Evolutionary conservation across 2,329 filamentous ascomycete species (phyloP).

Genomic region (Hirsutella minnesotensis): DNA sequence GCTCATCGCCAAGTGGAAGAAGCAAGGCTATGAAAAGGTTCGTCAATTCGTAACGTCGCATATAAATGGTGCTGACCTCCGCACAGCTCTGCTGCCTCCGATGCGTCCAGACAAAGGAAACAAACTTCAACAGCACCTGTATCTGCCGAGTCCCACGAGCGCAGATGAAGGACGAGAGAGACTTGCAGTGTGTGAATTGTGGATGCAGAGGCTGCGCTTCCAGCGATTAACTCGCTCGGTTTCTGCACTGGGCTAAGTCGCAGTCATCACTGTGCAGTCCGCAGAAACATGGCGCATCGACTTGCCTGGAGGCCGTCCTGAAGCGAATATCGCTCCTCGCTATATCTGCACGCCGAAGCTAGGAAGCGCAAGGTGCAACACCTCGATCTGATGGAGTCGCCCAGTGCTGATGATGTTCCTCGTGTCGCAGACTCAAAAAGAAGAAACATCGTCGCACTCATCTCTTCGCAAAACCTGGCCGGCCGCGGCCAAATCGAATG

Average conservation of each 20-base stretch:
- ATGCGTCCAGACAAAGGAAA: constrained; percentile 99
- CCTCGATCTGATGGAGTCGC: no score
- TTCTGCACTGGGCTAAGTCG: background rate
- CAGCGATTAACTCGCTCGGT: constrained; percentile 46
- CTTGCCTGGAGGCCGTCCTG: no score
- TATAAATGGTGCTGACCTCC: constrained; percentile 12
- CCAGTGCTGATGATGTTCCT: background rate
- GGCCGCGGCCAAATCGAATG: constrained; percentile 51
- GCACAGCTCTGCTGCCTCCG: constrained; percentile 76
- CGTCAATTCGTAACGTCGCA: constrained; percentile 12
- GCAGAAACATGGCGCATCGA: no score
- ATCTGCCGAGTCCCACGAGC: constrained; percentile 90
- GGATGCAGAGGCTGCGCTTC: constrained; percentile 87
- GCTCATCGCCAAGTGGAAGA: constrained; percentile 99
- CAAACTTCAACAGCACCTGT: constrained; percentile 95
- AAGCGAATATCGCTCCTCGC: no score
- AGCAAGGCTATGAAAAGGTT: constrained; percentile 96
- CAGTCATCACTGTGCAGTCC: no score
- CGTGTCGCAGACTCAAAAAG: constrained; percentile 10
- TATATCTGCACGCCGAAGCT: no score
- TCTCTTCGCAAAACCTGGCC: constrained; percentile 39
- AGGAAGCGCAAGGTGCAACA: no score
- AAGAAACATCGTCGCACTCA: constrained; percentile 16
- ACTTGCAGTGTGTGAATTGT: constrained; percentile 88
- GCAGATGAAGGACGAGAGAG: constrained; percentile 79